These are phyloP conservation scores for Leccinum angustisporum DNA, from an alignment of 1,284 basidiomycete genomes.

Conservation along the genomic window DNA sequence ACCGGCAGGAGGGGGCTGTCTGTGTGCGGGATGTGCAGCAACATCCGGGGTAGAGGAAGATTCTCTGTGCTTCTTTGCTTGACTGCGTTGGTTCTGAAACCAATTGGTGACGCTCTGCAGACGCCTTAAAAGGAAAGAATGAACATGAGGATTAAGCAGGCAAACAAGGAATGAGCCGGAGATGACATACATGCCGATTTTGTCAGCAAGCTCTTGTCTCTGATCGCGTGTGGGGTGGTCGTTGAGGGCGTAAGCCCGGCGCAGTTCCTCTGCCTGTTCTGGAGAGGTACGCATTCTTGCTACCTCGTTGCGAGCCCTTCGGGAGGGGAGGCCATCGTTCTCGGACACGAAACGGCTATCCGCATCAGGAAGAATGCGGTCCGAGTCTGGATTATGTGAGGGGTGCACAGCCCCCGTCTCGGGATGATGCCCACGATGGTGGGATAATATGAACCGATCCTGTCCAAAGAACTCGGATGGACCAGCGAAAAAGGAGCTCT, in stretches of 20 bases:
- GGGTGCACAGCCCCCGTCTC: slow-evolving; percentile 27
- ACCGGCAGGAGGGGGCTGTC: slow-evolving; percentile 17
- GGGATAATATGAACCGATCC: slow-evolving; percentile 36
- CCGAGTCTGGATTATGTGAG: slow-evolving; percentile 33
- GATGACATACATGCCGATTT: slow-evolving; percentile 67
- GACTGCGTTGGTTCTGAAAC: slow-evolving; percentile 81
- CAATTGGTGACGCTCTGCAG: slow-evolving; percentile 77
- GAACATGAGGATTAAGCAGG: slow-evolving; percentile 16
- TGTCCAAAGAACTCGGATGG: slow-evolving; percentile 32
- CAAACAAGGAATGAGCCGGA: slow-evolving; percentile 9
- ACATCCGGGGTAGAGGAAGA: slow-evolving; percentile 30
- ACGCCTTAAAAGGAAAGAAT: slow-evolving; percentile 46
- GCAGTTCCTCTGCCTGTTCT: slow-evolving; percentile 65
- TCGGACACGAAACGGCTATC: slow-evolving; percentile 38
- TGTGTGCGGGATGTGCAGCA: slow-evolving; percentile 22
- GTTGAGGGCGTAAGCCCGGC: slow-evolving; percentile 58
- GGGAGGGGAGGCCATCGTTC: slow-evolving; percentile 34
- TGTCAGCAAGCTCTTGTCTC: slow-evolving; percentile 58
- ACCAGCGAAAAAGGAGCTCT: slow-evolving; percentile 34
- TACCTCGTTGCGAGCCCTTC: slow-evolving; percentile 32
- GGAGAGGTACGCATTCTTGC: slow-evolving; percentile 57
- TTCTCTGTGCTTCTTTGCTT: slow-evolving; percentile 63
- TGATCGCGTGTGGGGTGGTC: slow-evolving; percentile 67
- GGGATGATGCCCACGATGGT: slow-evolving; percentile 34
- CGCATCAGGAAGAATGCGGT: slow-evolving; percentile 30